phyloP scores from a whole-genome alignment of 306 rosid genomes.

The Casuarina equisetifolia region DNA sequence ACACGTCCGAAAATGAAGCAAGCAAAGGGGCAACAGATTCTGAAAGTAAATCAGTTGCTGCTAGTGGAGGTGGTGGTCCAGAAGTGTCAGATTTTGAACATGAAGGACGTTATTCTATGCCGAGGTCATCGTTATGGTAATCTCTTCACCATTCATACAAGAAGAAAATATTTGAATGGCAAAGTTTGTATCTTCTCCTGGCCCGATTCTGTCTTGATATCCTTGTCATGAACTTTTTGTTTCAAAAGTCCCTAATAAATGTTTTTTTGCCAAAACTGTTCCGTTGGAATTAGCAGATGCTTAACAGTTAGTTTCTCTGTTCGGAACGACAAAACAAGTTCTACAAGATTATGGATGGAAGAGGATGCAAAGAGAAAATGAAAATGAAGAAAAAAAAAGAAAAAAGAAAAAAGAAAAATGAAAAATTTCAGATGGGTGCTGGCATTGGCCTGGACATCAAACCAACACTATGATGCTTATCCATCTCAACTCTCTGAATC shows the following conservation, averaged over 20 bases:
- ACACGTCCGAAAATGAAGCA: slow-evolving; percentile 40
- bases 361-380: background rate
- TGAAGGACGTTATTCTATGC: slow-evolving; percentile 47
- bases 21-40: slow-evolving; percentile 43
- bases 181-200: background rate
- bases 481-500: background rate
- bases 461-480: background rate
- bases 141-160: slow-evolving; percentile 29
- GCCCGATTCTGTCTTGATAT: background rate
- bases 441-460: background rate
- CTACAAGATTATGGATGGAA: background rate
- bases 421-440: background rate
- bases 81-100: slow-evolving; percentile 52
- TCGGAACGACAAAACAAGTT: background rate
- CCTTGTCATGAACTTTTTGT: background rate
- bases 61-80: slow-evolving; percentile 66
- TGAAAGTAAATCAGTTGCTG: slow-evolving; percentile 52
- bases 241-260: background rate
- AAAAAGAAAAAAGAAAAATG: background rate
- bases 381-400: background rate
- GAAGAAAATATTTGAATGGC: background rate
- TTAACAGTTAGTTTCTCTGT: background rate
- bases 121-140: slow-evolving; percentile 83
- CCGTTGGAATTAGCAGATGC: background rate
- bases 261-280: background rate